Evolutionary conservation across 2,329 filamentous ascomycete species (phyloP).

Genomic region (Lomentospora prolificans): DNA sequence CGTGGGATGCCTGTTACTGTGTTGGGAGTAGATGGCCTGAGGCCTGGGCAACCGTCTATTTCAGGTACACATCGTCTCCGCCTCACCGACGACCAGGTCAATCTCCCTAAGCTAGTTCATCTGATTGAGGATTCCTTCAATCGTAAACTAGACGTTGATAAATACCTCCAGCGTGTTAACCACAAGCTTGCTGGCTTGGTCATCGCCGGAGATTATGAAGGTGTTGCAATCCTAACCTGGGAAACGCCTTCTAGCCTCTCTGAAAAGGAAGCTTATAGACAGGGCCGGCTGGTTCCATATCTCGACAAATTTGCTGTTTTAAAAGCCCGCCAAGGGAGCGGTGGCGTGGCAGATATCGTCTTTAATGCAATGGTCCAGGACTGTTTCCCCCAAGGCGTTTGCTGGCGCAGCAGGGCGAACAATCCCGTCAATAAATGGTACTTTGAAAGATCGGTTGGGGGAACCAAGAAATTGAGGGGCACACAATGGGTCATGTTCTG

Average conservation of each 20-base stretch:
- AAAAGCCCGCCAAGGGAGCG: conserved; percentile 76
- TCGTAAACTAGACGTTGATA: conserved; percentile 68
- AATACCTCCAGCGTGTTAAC: conserved; percentile 75
- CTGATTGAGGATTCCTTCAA: conserved; percentile 92
- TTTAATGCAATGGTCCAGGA: conserved; percentile 91
- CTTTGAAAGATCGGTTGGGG: conserved; percentile 71
- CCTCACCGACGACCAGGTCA: conserved; percentile 71
- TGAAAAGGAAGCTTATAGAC: conserved; percentile 42
- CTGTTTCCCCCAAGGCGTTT: conserved; percentile 81
- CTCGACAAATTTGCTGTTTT: conserved; percentile 96
- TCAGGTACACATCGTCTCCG: conserved; percentile 51
- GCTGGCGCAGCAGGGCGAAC: conserved; percentile 80
- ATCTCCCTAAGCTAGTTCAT: conserved; percentile 71
- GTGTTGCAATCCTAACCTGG: conserved; percentile 91
- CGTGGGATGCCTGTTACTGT: conserved; percentile 83
- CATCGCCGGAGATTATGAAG: conserved; percentile 93
- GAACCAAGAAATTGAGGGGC: conserved; percentile 71
- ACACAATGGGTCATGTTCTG: conserved; percentile 98
- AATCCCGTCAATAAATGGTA: conserved; percentile 99
- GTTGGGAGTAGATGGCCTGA: conserved; percentile 25
- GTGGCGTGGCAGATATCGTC: conserved; percentile 88
- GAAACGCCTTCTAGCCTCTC: conserved; percentile 58
- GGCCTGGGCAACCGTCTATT: conserved; percentile 57
- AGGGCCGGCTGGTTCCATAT: conserved; percentile 71
- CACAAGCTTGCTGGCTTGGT: conserved; percentile 82